Evolutionary conservation across 306 rosid genomes (phyloP).

Genomic region (Cucumis cinereus): DNA sequence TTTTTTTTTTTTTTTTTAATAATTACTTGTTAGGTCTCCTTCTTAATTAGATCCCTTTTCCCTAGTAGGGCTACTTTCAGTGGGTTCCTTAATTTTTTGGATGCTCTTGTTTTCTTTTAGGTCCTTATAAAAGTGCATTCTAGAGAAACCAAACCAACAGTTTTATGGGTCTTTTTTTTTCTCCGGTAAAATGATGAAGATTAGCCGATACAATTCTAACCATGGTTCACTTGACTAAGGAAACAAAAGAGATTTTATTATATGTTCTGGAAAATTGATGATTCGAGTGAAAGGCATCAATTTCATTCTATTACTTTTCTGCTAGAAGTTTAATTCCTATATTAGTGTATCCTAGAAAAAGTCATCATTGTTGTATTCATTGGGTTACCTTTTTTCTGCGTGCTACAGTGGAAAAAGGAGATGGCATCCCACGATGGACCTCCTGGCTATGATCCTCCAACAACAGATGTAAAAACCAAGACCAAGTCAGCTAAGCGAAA

Average conservation of each 20-base stretch:
- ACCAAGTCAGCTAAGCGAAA: constrained; percentile 78
- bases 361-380: neutral
- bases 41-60: neutral
- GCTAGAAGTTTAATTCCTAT: neutral
- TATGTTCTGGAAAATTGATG: neutral
- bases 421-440: constrained; percentile 59
- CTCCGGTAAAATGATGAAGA: neutral
- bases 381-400: constrained; percentile 1
- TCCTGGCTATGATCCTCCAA: constrained; percentile 59
- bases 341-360: neutral
- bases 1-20: no score
- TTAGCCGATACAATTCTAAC: neutral
- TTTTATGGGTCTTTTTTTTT: neutral
- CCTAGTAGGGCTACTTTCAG: neutral
- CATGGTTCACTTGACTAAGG: neutral
- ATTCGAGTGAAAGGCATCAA: neutral
- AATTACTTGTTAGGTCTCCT: neutral
- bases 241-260: neutral
- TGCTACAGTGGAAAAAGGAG: constrained; percentile 67
- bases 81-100: no score
- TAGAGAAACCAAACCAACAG: neutral
- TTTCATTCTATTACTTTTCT: neutral
- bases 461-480: constrained; percentile 47
- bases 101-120: no score
- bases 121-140: no score